phyloP scores from a whole-genome alignment of 2,329 filamentous ascomycete species.

The Mollisia scopiformis region DNA sequence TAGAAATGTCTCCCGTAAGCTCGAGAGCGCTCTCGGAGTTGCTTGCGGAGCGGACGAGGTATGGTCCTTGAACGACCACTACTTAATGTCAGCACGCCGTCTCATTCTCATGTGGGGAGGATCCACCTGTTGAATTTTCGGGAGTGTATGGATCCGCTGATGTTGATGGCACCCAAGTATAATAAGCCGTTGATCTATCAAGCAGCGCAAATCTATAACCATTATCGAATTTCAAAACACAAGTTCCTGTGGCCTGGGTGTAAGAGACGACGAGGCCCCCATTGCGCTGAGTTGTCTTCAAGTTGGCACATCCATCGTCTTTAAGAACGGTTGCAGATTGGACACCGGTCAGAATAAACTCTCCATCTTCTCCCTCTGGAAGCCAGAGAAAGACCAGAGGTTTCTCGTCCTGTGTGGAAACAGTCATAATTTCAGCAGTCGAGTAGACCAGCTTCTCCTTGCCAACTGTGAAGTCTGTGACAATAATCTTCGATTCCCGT shows the following conservation, averaged over 20 bases:
- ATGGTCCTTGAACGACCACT: slow-evolving; percentile 56
- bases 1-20: slow-evolving; percentile 49
- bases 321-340: slow-evolving; percentile 52
- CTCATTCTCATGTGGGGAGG: not conserved
- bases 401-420: slow-evolving; percentile 49
- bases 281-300: slow-evolving; percentile 45
- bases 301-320: slow-evolving; percentile 43
- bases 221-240: slow-evolving; percentile 49
- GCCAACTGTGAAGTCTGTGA: slow-evolving; percentile 61
- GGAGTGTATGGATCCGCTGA: slow-evolving; percentile 41
- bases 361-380: slow-evolving; percentile 55
- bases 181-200: slow-evolving; percentile 56
- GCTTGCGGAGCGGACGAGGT: slow-evolving; percentile 51
- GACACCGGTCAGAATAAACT: slow-evolving; percentile 56
- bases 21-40: slow-evolving; percentile 40
- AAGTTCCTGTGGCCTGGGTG: slow-evolving; percentile 51
- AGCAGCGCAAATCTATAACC: slow-evolving; percentile 54
- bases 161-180: slow-evolving; percentile 58
- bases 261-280: slow-evolving; percentile 49
- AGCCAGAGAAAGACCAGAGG: slow-evolving; percentile 56
- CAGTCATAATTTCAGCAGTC: slow-evolving; percentile 57
- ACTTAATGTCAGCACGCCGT: not conserved
- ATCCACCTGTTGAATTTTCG: slow-evolving; percentile 29
- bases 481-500: slow-evolving; percentile 63
- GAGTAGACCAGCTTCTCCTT: slow-evolving; percentile 54